Percentiles rank a stretch among this genome's conserved stretches.
Evolutionary conservation across 148 eudicot species (phyloP).

Genomic region (Nepenthes mirabilis): DNA sequence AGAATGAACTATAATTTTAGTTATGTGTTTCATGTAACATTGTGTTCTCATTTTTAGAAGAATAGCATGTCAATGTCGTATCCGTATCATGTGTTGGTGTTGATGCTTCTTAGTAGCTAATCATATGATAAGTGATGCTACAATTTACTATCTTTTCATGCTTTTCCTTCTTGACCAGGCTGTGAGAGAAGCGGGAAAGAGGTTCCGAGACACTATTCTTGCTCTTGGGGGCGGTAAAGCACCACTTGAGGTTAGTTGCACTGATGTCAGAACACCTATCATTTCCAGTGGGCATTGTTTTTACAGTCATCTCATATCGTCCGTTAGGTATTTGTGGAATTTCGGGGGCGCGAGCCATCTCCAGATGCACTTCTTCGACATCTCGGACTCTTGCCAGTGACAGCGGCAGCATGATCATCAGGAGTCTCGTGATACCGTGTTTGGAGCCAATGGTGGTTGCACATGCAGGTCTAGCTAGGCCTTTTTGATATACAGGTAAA

Average conservation of each 20-base stretch:
- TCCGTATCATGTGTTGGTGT: no score
- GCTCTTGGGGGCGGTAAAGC: constrained; percentile 99
- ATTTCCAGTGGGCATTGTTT: no score
- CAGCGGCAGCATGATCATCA: constrained; percentile 10
- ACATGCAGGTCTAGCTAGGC: no score
- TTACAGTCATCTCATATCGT: background rate
- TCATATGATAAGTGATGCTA: background rate
- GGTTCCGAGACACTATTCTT: constrained; percentile 89
- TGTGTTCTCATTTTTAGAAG: no score
- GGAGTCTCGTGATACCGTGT: background rate
- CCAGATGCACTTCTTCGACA: constrained; percentile 91
- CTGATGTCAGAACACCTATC: background rate
- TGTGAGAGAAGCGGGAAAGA: constrained; percentile 72
- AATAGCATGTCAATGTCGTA: no score
- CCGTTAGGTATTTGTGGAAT: constrained; percentile 73
- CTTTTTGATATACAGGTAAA: no score
- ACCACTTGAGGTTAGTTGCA: constrained; percentile 54
- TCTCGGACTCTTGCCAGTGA: constrained; percentile 58
- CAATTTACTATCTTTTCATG: background rate
- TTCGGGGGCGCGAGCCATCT: constrained; percentile 95
- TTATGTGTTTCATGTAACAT: no score
- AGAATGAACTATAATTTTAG: no score
- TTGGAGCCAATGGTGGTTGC: no score
- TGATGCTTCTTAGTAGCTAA: no score
- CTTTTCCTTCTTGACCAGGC: constrained; percentile 37